Percentiles rank a stretch among this genome's conserved stretches.
These are phyloP conservation scores for Blastocystis sp. DNA, from an alignment of 352 stramenopile species.

Conservation along the genomic window DNA sequence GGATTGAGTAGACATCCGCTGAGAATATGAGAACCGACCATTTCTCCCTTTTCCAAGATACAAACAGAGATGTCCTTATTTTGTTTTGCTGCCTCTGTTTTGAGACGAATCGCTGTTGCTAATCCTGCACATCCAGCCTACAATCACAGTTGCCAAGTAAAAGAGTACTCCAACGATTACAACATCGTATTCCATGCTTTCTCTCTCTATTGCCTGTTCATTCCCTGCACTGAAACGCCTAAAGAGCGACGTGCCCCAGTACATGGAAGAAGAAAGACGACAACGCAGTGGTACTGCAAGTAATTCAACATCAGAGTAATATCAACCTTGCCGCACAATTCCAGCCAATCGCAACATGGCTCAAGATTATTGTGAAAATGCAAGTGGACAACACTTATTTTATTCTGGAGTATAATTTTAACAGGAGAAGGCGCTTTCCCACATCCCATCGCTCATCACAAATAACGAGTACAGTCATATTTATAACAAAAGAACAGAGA, in stretches of 20 bases:
- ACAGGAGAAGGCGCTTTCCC: no score
- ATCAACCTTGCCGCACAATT: neutral
- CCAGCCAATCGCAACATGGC: neutral
- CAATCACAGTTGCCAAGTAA: neutral
- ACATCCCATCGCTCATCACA: no score
- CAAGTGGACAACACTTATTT: no score
- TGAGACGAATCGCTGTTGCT: constrained; percentile 89
- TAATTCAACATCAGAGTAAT: neutral
- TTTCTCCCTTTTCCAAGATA: constrained; percentile 86
- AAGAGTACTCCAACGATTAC: constrained; percentile 82
- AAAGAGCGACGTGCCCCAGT: neutral
- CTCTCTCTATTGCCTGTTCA: constrained; percentile 65
- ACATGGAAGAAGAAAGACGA: neutral
- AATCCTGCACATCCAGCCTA: constrained; percentile 80
- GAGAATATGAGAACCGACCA: constrained; percentile 94
- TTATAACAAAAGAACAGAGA: neutral
- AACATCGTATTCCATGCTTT: constrained; percentile 96
- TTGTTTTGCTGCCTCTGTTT: constrained; percentile 86
- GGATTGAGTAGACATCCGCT: constrained; percentile 98
- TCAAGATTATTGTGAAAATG: neutral
- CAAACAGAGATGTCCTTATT: constrained; percentile 86
- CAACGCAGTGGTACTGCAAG: neutral
- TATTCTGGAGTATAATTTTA: no score
- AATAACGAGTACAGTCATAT: no score
- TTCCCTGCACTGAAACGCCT: neutral